phyloP scores from a whole-genome alignment of 1,284 basidiomycete genomes.

The Peniophora sp. region DNA sequence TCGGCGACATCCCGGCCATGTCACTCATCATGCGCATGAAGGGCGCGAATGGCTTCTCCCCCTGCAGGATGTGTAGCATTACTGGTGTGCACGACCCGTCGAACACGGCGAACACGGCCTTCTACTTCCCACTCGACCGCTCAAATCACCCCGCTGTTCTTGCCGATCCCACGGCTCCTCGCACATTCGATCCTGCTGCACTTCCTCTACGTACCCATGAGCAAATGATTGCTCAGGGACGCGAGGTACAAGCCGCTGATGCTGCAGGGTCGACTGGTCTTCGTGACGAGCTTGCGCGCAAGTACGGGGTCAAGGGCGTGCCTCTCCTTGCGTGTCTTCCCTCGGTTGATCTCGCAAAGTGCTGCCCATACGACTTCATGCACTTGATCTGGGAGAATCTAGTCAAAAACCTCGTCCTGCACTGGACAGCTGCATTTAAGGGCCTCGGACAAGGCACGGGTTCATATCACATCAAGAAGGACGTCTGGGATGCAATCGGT shows the following conservation, averaged over 20 bases:
- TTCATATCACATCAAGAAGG: constrained; percentile 19
- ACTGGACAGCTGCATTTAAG: constrained; percentile 34
- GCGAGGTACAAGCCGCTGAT: constrained; percentile 20
- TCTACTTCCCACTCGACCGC: constrained; percentile 14
- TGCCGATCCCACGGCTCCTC: neutral
- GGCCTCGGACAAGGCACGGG: constrained; percentile 24
- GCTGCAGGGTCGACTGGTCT: constrained; percentile 16
- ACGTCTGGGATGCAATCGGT: constrained; percentile 33
- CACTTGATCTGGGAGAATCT: constrained; percentile 37
- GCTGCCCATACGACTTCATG: constrained; percentile 42
- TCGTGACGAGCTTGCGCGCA: constrained; percentile 16
- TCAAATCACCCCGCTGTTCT: constrained; percentile 2
- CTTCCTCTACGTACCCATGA: constrained; percentile 31
- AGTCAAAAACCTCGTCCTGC: constrained; percentile 27
- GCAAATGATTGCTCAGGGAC: constrained; percentile 23
- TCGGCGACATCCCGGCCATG: constrained; percentile 39
- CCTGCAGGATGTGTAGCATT: constrained; percentile 38
- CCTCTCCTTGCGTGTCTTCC: constrained; percentile 24
- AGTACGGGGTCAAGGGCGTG: constrained; percentile 33
- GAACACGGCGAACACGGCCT: constrained; percentile 10
- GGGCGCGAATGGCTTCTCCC: constrained; percentile 34
- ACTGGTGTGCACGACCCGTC: constrained; percentile 23
- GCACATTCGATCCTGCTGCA: constrained; percentile 22
- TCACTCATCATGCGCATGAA: constrained; percentile 37
- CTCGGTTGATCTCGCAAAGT: constrained; percentile 29